Evolutionary conservation across 345 rosid genomes (phyloP).

Genomic region (Syzygium aromaticum): DNA sequence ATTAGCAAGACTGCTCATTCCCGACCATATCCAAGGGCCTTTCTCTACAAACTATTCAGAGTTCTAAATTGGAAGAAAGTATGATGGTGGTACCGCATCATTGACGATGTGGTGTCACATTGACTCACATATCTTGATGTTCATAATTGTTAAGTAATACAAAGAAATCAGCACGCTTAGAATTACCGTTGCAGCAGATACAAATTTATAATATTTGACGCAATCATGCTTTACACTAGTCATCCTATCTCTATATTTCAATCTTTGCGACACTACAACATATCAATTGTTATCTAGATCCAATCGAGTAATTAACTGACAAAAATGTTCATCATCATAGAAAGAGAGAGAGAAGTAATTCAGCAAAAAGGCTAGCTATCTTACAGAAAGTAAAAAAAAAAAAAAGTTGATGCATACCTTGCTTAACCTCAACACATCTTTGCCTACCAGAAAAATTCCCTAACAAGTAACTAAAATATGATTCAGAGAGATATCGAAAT

Average conservation of each 20-base stretch:
- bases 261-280: not conserved
- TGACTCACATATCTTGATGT: not conserved
- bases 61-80: no score
- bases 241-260: no score
- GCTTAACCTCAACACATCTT: conserved; percentile 54
- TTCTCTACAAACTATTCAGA: no score
- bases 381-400: no score
- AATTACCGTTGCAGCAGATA: not conserved
- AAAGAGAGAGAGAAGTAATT: no score
- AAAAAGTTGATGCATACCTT: conserved; percentile 33
- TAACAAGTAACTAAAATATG: conserved; percentile 1
- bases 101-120: no score
- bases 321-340: no score
- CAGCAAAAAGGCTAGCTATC: no score
- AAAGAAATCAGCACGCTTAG: not conserved
- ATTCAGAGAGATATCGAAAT: not conserved
- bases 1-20: no score
- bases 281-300: not conserved
- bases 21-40: no score
- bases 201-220: accelerated
- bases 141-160: not conserved
- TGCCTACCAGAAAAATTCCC: conserved; percentile 83
- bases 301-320: no score
- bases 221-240: not conserved
- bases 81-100: no score